phyloP scores from a whole-genome alignment of 768 basidiomycete species.

The Naganishia kalamii region DNA sequence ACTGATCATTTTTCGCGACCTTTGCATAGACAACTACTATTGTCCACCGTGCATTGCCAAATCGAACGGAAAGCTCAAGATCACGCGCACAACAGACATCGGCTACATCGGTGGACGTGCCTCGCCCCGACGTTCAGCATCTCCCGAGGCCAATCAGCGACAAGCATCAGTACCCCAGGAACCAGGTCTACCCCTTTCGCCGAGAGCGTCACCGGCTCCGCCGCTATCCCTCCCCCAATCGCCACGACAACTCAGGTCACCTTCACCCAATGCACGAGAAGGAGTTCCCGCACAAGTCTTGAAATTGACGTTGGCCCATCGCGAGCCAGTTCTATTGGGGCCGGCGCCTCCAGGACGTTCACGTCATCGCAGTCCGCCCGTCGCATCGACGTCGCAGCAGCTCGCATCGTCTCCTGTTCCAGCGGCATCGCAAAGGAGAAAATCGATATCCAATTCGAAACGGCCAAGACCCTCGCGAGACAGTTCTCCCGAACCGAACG shows the following conservation, averaged over 20 bases:
- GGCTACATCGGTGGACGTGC: neutral
- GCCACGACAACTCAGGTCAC: too few species aligned
- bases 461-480: neutral
- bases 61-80: neutral
- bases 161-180: neutral
- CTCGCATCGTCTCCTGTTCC: neutral
- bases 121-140: neutral
- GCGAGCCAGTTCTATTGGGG: too few species aligned
- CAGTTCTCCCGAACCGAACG: neutral
- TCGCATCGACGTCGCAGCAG: too few species aligned
- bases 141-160: neutral
- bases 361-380: too few species aligned
- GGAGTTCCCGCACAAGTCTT: too few species aligned
- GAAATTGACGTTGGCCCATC: too few species aligned
- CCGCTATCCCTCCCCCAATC: too few species aligned
- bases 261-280: too few species aligned
- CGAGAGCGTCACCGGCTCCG: neutral
- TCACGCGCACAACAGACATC: neutral
- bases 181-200: neutral
- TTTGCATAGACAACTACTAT: conserved; percentile 13
- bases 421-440: neutral
- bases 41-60: neutral
- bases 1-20: neutral
- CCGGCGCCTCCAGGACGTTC: too few species aligned
- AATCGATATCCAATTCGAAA: neutral